phyloP scores from a whole-genome alignment of 257 asterid genomes.

The Prunella vulgaris region DNA sequence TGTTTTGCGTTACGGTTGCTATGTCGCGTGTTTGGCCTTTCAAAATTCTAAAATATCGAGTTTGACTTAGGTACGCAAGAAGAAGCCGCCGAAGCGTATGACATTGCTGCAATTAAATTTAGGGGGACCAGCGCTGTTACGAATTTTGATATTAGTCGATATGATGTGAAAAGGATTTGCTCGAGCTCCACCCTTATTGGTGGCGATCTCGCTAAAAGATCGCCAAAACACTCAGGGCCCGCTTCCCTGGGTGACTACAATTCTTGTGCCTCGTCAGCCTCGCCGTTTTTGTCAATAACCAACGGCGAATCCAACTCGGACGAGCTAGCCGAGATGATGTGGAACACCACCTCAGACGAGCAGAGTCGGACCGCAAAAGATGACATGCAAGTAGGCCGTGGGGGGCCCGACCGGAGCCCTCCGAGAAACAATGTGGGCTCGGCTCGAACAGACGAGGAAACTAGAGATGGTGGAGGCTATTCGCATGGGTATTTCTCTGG shows the following conservation, averaged over 20 bases:
- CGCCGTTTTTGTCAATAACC: slow-evolving; percentile 39
- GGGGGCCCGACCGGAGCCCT: slow-evolving; percentile 18
- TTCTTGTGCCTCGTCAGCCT: slow-evolving; percentile 47
- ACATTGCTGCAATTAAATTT: slow-evolving; percentile 81
- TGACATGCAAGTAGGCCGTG: not conserved
- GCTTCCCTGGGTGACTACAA: slow-evolving; percentile 35
- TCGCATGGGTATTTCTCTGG: slow-evolving; percentile 27
- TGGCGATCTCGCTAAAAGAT: slow-evolving; percentile 68
- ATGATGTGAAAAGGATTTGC: slow-evolving; percentile 70
- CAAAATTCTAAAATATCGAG: not conserved
- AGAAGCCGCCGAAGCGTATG: slow-evolving; percentile 88
- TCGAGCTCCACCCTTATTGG: slow-evolving; percentile 70
- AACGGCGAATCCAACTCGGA: slow-evolving; percentile 33
- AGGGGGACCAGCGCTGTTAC: slow-evolving; percentile 83
- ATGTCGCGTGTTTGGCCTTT: too few relatives aligned
- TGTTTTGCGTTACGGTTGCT: not conserved
- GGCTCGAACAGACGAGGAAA: slow-evolving; percentile 25
- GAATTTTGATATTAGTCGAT: slow-evolving; percentile 67
- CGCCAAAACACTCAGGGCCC: slow-evolving; percentile 37
- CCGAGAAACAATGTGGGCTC: slow-evolving; percentile 11
- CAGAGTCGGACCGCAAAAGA: slow-evolving; percentile 9
- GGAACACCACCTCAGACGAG: slow-evolving; percentile 29
- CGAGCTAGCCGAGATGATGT: slow-evolving; percentile 40
- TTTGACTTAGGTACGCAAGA: slow-evolving; percentile 66
- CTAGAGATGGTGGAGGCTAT: slow-evolving; percentile 32